A percentile compares a stretch with the other conserved stretches of the same genome.
phyloP scores from a whole-genome alignment of 345 rosid genomes.

The Pistacia integerrima region DNA sequence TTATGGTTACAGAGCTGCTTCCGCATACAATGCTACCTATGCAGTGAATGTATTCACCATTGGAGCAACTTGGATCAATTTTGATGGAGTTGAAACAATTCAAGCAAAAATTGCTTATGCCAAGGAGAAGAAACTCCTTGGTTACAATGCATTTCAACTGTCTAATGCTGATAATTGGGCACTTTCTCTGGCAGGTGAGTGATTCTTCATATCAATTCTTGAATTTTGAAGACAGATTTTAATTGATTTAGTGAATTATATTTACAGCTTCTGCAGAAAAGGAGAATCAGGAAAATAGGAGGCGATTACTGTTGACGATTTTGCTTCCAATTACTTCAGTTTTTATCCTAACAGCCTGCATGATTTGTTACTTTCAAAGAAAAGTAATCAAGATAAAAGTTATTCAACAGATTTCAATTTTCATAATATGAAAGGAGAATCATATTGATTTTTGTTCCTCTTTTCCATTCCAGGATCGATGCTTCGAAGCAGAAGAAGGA shows the following conservation, averaged over 20 bases:
- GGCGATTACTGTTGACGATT: constrained; percentile 16
- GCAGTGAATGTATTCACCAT: too few relatives aligned
- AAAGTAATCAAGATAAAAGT: constrained; percentile 25
- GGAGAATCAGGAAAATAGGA: constrained; percentile 18
- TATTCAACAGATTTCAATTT: not conserved
- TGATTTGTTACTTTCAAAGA: constrained; percentile 10
- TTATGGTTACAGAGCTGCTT: too few relatives aligned
- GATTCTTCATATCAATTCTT: not conserved
- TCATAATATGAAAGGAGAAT: not conserved
- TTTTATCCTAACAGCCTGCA: constrained; percentile 15
- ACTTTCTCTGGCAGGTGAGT: constrained; percentile 38
- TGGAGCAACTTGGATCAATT: too few relatives aligned
- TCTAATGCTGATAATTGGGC: constrained; percentile 30
- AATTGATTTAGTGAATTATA: not conserved
- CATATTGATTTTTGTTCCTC: not conserved
- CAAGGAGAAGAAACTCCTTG: not conserved
- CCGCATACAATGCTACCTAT: too few relatives aligned
- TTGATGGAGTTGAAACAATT: too few relatives aligned
- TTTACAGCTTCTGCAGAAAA: constrained; percentile 32
- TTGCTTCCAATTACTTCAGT: constrained; percentile 28
- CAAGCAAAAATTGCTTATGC: too few relatives aligned
- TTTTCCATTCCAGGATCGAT: constrained; percentile 1
- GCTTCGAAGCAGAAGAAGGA: not conserved
- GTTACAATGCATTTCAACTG: constrained; percentile 12
- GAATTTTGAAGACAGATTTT: not conserved